These are phyloP conservation scores for Melastoma candidum DNA, from an alignment of 441 rosid genomes.

Conservation along the genomic window DNA sequence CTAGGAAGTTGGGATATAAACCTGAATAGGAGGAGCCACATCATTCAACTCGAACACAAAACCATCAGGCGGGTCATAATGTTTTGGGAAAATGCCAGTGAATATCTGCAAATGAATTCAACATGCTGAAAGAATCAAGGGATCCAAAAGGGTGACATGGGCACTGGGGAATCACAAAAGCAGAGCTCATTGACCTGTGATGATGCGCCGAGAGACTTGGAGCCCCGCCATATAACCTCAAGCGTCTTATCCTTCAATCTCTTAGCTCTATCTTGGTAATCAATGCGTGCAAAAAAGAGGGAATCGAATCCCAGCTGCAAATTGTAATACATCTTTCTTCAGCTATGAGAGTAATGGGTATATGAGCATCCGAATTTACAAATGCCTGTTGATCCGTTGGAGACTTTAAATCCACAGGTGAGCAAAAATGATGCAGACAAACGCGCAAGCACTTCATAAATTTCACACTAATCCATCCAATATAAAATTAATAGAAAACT, in stretches of 20 bases:
- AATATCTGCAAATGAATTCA: slow-evolving; percentile 37
- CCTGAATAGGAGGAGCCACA: slow-evolving; percentile 68
- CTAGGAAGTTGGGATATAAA: slow-evolving; percentile 8
- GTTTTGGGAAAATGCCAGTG: slow-evolving; percentile 61
- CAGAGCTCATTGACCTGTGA: slow-evolving; percentile 37
- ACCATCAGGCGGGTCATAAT: slow-evolving; percentile 73
- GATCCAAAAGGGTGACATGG: background rate
- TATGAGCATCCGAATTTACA: too few relatives aligned
- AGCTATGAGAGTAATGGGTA: too few relatives aligned
- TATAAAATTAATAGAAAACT: too few relatives aligned
- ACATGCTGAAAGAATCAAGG: slow-evolving; percentile 8
- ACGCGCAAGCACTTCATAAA: too few relatives aligned
- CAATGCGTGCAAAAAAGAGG: slow-evolving; percentile 68
- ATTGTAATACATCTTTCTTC: background rate
- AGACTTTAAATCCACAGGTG: too few relatives aligned
- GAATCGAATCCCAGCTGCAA: slow-evolving; percentile 72
- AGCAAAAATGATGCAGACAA: too few relatives aligned
- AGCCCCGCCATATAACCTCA: slow-evolving; percentile 71
- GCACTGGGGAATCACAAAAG: slow-evolving; percentile 3
- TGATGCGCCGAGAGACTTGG: slow-evolving; percentile 63
- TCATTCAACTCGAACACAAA: slow-evolving; percentile 62
- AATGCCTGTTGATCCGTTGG: too few relatives aligned
- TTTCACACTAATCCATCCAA: too few relatives aligned
- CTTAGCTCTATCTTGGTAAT: slow-evolving; percentile 69
- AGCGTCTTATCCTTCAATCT: slow-evolving; percentile 54